Percentiles rank a stretch among this genome's conserved stretches.
phyloP scores from a whole-genome alignment of 2,329 filamentous ascomycete genomes.

The Cordyceps cicadae region DNA sequence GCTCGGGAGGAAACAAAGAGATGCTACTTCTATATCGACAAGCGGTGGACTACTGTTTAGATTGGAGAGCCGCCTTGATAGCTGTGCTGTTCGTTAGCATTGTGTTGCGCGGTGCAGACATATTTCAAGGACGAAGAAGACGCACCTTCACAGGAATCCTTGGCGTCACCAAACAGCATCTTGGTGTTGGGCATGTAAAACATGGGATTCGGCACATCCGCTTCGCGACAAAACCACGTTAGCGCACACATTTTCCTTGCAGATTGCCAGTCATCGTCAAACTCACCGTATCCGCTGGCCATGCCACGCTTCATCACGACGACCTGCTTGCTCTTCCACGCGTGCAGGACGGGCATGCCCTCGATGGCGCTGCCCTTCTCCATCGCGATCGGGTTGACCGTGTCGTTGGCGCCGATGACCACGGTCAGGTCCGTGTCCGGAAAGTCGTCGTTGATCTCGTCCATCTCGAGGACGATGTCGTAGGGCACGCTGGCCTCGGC shows the following conservation, averaged over 20 bases:
- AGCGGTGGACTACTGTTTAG: slow-evolving; percentile 13
- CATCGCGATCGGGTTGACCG: slow-evolving; percentile 81
- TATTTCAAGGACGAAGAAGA: slow-evolving; percentile 1
- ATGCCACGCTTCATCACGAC: slow-evolving; percentile 90
- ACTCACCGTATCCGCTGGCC: slow-evolving; percentile 74
- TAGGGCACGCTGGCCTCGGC: slow-evolving; percentile 85
- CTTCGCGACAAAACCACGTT: slow-evolving; percentile 29
- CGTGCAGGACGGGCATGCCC: slow-evolving; percentile 86
- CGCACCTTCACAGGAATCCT: slow-evolving; percentile 70
- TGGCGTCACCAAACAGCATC: slow-evolving; percentile 90
- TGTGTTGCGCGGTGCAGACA: background rate
- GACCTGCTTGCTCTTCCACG: slow-evolving; percentile 90
- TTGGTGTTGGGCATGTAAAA: slow-evolving; percentile 84
- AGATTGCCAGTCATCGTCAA: slow-evolving; percentile 10
- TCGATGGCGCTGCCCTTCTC: slow-evolving; percentile 78
- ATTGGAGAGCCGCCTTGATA: slow-evolving; percentile 33
- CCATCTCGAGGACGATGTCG: slow-evolving; percentile 90
- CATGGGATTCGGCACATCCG: slow-evolving; percentile 88
- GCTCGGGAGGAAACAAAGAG: background rate
- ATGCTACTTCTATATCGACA: background rate
- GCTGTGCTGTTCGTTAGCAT: slow-evolving; percentile 24
- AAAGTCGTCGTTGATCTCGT: slow-evolving; percentile 93
- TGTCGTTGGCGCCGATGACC: slow-evolving; percentile 88
- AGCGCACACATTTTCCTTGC: slow-evolving; percentile 11
- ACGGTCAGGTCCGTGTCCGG: slow-evolving; percentile 75